These are phyloP conservation scores for Adansonia digitata DNA, from an alignment of 345 rosid genomes.

Conservation along the genomic window DNA sequence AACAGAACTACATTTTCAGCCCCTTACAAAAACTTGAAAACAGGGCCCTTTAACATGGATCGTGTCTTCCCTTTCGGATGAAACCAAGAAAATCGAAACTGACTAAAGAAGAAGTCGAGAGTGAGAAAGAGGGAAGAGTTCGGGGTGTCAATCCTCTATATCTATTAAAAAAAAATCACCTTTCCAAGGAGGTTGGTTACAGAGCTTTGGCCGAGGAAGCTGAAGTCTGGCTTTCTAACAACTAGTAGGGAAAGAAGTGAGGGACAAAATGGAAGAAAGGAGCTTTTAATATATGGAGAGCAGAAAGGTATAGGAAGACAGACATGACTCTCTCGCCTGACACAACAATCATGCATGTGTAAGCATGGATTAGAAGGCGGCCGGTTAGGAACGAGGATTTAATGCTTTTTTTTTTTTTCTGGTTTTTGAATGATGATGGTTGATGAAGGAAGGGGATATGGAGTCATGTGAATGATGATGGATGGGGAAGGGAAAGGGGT, in stretches of 20 bases:
- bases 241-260: slow-evolving; percentile 22
- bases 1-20: slow-evolving; percentile 9
- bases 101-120: slow-evolving; percentile 8
- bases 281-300: too few species aligned
- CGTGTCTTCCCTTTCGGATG: slow-evolving; percentile 17
- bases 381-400: slow-evolving; percentile 61
- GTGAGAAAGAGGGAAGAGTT: slow-evolving; percentile 19
- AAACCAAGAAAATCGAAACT: slow-evolving; percentile 15
- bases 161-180: slow-evolving; percentile 52
- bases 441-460: slow-evolving; percentile 33
- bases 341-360: slow-evolving; percentile 89
- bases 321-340: slow-evolving; percentile 59
- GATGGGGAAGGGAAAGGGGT: too few species aligned
- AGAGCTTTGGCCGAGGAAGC: slow-evolving; percentile 34
- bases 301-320: slow-evolving; percentile 23
- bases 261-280: slow-evolving; percentile 62
- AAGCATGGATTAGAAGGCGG: slow-evolving; percentile 95
- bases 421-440: slow-evolving; percentile 29
- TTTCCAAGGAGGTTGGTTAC: slow-evolving; percentile 34
- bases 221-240: slow-evolving; percentile 18
- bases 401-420: slow-evolving; percentile 14
- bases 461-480: slow-evolving; percentile 68
- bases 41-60: neutral
- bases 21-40: neutral
- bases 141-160: slow-evolving; percentile 41